Evolutionary conservation across 208 protist genomes (phyloP).

Genomic region (Tritrichomonas foetus): DNA sequence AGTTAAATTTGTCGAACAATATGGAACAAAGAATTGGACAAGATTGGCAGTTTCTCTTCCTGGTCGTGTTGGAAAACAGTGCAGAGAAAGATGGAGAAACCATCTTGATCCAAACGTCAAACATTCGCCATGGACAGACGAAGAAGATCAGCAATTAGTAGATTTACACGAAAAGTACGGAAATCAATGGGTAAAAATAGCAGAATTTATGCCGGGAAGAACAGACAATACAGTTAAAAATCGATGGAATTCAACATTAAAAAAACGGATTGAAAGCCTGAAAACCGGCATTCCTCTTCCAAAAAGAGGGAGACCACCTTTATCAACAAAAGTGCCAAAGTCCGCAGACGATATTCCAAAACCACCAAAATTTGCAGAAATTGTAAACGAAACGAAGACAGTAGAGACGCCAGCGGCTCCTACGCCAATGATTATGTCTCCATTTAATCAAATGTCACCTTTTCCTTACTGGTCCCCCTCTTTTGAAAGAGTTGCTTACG

Average conservation of each 20-base stretch:
- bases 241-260: conserved; percentile 58
- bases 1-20: conserved; percentile 44
- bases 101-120: conserved; percentile 58
- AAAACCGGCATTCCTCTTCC: not conserved
- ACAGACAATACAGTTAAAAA: conserved; percentile 61
- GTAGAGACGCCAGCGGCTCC: not conserved
- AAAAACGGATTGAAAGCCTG: not conserved
- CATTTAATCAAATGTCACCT: too few relatives aligned
- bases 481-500: too few relatives aligned
- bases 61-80: conserved; percentile 57
- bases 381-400: not conserved
- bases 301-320: not conserved
- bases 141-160: conserved; percentile 54
- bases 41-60: conserved; percentile 44
- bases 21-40: conserved; percentile 55
- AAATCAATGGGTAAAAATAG: conserved; percentile 56
- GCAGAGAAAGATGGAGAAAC: conserved; percentile 59
- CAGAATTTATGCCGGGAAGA: conserved; percentile 53
- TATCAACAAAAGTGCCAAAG: not conserved
- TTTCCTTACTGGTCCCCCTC: too few relatives aligned
- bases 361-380: conserved; percentile 19
- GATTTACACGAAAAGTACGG: conserved; percentile 51
- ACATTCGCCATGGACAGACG: conserved; percentile 51
- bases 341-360: conserved; percentile 24
- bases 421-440: not conserved